Evolutionary conservation across 2,329 filamentous ascomycete species (phyloP).

Genomic region (Phyllosticta citrichinensis): DNA sequence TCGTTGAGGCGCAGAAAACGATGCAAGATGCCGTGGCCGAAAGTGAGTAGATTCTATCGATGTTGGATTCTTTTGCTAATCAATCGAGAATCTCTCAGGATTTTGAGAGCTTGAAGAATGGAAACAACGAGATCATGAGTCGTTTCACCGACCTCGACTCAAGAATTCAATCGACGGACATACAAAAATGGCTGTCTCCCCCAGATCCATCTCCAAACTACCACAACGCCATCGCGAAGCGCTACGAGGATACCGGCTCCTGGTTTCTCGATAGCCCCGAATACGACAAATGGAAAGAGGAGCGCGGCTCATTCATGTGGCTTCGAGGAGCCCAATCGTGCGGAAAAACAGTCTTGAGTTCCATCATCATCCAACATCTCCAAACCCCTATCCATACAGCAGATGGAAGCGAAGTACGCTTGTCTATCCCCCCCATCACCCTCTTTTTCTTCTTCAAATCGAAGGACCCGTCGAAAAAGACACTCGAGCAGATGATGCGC

Average conservation of each 20-base stretch:
- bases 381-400: conserved; percentile 3
- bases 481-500: conserved; percentile 24
- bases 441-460: conserved; percentile 29
- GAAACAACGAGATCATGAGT: not conserved
- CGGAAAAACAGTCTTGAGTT: conserved; percentile 34
- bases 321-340: conserved; percentile 32
- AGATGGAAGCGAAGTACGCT: not conserved
- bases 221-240: conserved; percentile 16
- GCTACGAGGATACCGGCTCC: conserved; percentile 17
- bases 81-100: not conserved
- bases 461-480: conserved; percentile 22
- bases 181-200: conserved; percentile 19
- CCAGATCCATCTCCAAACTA: conserved; percentile 23
- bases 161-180: not conserved
- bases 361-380: conserved; percentile 25
- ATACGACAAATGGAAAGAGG: conserved; percentile 20
- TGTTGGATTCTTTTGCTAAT: not conserved
- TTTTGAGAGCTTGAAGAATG: not conserved
- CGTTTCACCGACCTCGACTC: not conserved
- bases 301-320: conserved; percentile 22
- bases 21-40: conserved; percentile 13
- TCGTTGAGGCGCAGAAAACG: conserved; percentile 14
- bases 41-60: not conserved
- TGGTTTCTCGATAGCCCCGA: conserved; percentile 20
- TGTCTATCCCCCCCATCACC: not conserved